phyloP scores from a whole-genome alignment of 441 rosid genomes.

The Aleurites moluccanus region DNA sequence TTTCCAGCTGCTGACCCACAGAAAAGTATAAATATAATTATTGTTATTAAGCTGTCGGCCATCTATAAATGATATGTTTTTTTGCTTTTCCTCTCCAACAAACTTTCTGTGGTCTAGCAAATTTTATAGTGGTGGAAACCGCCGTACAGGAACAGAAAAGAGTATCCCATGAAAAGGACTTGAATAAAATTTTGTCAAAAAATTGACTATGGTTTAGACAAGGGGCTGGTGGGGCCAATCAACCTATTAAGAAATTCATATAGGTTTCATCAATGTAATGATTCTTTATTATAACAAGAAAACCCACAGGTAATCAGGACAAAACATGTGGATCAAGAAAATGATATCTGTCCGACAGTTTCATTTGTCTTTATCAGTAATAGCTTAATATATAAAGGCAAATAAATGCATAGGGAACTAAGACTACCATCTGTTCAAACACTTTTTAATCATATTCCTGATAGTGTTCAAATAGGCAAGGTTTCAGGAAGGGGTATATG shows the following conservation, averaged over 20 bases:
- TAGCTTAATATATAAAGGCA: slow-evolving; percentile 20
- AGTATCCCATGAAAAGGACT: slow-evolving; percentile 15
- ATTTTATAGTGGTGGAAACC: slow-evolving; percentile 19
- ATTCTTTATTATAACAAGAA: not conserved
- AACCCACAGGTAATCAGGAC: not conserved
- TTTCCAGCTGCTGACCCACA: slow-evolving; percentile 38
- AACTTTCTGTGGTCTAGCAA: slow-evolving; percentile 4
- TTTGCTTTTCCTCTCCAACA: not conserved
- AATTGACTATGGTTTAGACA: not conserved
- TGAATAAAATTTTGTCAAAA: not conserved
- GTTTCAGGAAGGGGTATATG: not conserved
- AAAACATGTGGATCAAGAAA: not conserved
- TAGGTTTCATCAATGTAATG: not conserved
- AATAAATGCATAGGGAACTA: slow-evolving; percentile 22
- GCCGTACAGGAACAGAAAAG: slow-evolving; percentile 19
- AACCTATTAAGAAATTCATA: not conserved
- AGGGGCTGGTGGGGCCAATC: slow-evolving; percentile 9
- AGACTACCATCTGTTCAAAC: slow-evolving; percentile 2
- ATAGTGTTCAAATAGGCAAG: not conserved
- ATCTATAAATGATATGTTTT: slow-evolving; percentile 11
- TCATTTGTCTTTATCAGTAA: slow-evolving; percentile 13
- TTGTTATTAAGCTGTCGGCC: slow-evolving; percentile 21
- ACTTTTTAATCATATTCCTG: not conserved
- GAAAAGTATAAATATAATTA: slow-evolving; percentile 28
- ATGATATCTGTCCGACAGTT: not conserved